Evolutionary conservation across 1,139 yeast species (phyloP).

Genomic region (Scheffersomyces titani): DNA sequence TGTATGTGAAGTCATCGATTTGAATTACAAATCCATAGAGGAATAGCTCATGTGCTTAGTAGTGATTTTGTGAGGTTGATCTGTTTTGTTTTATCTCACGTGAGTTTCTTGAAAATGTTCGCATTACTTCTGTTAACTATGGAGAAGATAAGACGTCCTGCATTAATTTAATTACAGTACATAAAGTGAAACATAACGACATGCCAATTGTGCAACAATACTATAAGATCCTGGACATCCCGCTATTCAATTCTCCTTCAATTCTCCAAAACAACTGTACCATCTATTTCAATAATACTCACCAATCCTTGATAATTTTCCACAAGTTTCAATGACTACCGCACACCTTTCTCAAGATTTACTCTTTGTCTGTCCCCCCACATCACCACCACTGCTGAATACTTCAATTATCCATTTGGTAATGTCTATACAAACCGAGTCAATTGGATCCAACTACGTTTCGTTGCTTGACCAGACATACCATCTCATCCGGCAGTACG

Average conservation of each 20-base stretch:
- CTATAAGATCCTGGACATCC: neutral
- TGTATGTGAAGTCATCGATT: slow-evolving; percentile 22
- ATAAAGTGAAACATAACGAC: neutral
- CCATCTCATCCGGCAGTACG: slow-evolving; percentile 12
- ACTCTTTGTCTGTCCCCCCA: slow-evolving; percentile 17
- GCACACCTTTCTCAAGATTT: slow-evolving; percentile 8
- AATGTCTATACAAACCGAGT: neutral
- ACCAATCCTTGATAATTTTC: neutral
- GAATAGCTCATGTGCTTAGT: neutral
- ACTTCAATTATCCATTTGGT: neutral
- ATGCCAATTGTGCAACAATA: neutral
- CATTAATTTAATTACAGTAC: too few relatives aligned
- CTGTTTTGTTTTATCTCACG: neutral
- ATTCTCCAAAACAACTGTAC: neutral
- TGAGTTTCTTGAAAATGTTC: neutral
- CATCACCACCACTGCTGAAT: neutral
- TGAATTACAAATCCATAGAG: neutral
- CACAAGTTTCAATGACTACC: neutral
- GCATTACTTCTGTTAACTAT: neutral
- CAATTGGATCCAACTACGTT: neutral
- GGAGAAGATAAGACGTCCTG: neutral
- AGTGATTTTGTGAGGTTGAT: neutral
- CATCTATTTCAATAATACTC: neutral
- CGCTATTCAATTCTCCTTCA: neutral
- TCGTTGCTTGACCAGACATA: slow-evolving; percentile 15